Percentiles rank a stretch among this genome's conserved stretches.
These are phyloP conservation scores for Saccharomyces hybrid DNA, from an alignment of 1,139 yeast genomes.

Conservation along the genomic window DNA sequence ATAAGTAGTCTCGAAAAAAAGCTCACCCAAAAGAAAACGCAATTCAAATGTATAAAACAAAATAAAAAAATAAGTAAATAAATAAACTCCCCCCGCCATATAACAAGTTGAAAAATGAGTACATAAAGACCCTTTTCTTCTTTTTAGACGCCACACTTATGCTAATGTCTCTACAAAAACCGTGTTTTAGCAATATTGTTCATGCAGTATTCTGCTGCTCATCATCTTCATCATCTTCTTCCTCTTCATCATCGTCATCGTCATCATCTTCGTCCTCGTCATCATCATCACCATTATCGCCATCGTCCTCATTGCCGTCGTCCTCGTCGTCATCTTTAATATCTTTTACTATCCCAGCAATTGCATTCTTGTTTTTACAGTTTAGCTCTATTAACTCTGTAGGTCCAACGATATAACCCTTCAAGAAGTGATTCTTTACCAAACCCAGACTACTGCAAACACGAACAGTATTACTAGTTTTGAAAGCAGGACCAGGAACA, in stretches of 20 bases:
- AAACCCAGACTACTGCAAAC: not conserved
- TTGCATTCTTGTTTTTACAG: not conserved
- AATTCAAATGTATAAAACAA: too few species aligned
- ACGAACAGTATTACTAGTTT: constrained; percentile 17
- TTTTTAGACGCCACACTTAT: not conserved
- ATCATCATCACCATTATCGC: not conserved
- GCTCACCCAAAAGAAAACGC: too few species aligned
- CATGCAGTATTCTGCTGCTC: not conserved
- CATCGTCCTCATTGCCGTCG: not conserved
- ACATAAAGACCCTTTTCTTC: too few species aligned
- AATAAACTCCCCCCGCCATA: too few species aligned
- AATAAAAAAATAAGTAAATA: too few species aligned
- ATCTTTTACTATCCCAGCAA: not conserved
- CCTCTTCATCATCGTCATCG: not conserved
- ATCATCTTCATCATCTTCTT: not conserved
- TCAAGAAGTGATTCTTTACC: constrained; percentile 21
- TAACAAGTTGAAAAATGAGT: too few species aligned
- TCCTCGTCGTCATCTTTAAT: not conserved
- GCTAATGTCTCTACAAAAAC: not conserved
- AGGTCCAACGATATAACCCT: constrained; percentile 27
- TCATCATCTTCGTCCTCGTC: not conserved
- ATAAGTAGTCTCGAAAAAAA: too few species aligned
- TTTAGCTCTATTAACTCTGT: constrained; percentile 15
- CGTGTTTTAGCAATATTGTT: not conserved
- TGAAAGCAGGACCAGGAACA: constrained; percentile 26